Percentiles rank a stretch among this genome's conserved stretches.
phyloP scores from a whole-genome alignment of 1,284 basidiomycete species.

The Hypsizygus ulmarius region DNA sequence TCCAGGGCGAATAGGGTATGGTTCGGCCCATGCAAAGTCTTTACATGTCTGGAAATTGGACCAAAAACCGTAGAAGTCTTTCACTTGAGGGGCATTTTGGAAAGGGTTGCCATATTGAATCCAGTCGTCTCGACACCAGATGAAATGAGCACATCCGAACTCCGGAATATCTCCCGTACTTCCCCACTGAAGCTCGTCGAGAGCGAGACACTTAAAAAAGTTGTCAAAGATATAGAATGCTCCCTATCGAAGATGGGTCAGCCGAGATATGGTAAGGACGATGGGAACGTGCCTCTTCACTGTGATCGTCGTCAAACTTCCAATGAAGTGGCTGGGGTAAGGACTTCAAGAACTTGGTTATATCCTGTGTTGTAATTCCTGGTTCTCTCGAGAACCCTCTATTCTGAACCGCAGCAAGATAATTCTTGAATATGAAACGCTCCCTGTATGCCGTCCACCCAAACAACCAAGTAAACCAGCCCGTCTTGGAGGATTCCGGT shows the following conservation, averaged over 20 bases:
- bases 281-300: not conserved
- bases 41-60: conserved; percentile 18
- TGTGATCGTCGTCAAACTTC: conserved; percentile 1
- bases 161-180: conserved; percentile 5
- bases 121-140: conserved; percentile 16
- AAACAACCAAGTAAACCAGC: conserved; percentile 4
- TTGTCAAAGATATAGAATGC: conserved; percentile 3
- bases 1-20: not conserved
- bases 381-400: not conserved
- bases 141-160: conserved; percentile 14
- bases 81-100: not conserved
- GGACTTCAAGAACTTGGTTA: conserved; percentile 1
- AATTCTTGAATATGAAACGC: conserved; percentile 4
- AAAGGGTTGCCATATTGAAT: not conserved
- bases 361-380: conserved; percentile 6
- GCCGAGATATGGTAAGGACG: not conserved
- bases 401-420: not conserved
- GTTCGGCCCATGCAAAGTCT: conserved; percentile 18
- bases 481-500: not conserved
- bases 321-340: not conserved
- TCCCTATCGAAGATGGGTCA: not conserved
- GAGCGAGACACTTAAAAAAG: conserved; percentile 20
- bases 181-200: conserved; percentile 18
- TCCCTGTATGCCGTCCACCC: not conserved
- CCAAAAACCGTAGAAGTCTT: conserved; percentile 20